Base-by-base conservation (phyloP, 2,329 filamentous ascomycete species). In the Lecanosticta acicola region DNA sequence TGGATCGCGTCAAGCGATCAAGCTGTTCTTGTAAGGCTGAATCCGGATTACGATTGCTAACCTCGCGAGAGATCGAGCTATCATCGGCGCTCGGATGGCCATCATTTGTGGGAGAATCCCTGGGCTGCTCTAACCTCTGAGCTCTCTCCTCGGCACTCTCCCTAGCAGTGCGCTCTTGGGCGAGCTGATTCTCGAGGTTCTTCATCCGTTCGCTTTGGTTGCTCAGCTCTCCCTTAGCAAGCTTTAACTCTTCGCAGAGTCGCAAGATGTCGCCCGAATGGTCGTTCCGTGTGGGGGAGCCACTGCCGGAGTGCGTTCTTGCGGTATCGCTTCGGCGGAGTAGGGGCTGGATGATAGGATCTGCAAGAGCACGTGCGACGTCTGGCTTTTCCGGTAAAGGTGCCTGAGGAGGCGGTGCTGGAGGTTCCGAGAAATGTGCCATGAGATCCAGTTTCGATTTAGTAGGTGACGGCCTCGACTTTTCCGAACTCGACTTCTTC, bases 301-400 rank as follows among this genome's bases (percentile, higher is more conserved):
- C 69, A 56, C 68, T 77, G 14, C 71, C 68, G 4, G 71, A 67
- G 1, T 75, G 71, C 7, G 84, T 77, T 46, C 84, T 81, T 54
- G 94, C 88, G 0, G 85, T 90, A 19, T 86, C 81, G 3, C 76
- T 77, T 45, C 89, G 79, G 62, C 87, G 89, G 21, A 95, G 67
- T 1, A 87, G 80, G 0, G 83, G 79, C 35, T 68, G 70, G 17
- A 70, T 68, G 14, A 72, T 64, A 14, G 71, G 64, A 45, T 72
- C 71, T 0, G 68, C 68, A 24, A 71, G 68, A 35, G 65, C 68
- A 58, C 70, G 75, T 46, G 67, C 73, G 13, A 77, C 80, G 66
- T 94, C 88, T 0, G 91, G 91, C 65, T 96, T 96, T 63, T 96
- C 90, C 1, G 91, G 91, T 4, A 97, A 73, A 11, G 91, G 91